Evolutionary conservation across 345 rosid species (phyloP), one percentile per base, ranked within the genome.

Genomic region (Sisymbrium altissimum): DNA sequence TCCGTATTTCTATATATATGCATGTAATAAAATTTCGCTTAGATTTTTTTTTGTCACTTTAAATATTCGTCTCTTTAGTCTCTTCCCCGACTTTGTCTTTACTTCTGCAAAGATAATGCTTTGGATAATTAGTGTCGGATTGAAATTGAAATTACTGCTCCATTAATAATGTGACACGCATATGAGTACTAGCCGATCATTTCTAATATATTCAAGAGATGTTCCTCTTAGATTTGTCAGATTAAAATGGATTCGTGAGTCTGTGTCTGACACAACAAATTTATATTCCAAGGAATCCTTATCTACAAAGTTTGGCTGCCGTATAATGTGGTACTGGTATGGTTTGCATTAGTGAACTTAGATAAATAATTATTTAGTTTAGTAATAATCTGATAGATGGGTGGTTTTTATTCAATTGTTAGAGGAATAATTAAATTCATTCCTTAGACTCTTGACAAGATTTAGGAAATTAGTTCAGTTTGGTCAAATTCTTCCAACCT

Each of bases 261-360:
- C 79, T n/a, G n/a, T 3, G 70, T 33, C 79, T 68, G 74, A 52
- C 79, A 68, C 64, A 43, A 23, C 18, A 23, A 54, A 18, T 43
- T 62, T 17, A 69, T 41, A 69, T 27, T 69, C 17, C 11, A 39
- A 23, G 44, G 58, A 54, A 69, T 59, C 68, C 73, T 74, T 74
- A 74, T 74, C 73, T 68, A 75, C 79, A 75, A 74, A 49, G 68
- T 59, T 74, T 74, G 19, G 73, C 10, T 57, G 52, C 72, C 40
- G 14, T 55, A 21, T 23, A 54, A 23, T 50, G 25, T 54, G 19
- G 56, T 33, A 64, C 6, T 73, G 9, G 64, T 43, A 35, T 36
- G 56, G 57, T 23, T 44, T 54, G 21, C 6, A 39, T 11, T 19
- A 36, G n/a, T 52, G 45, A 72, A 36, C 5, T 49, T 25, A n/a